Base-by-base conservation (phyloP, 73 alveolate genomes). In the Paramecium sonneborni region DNA sequence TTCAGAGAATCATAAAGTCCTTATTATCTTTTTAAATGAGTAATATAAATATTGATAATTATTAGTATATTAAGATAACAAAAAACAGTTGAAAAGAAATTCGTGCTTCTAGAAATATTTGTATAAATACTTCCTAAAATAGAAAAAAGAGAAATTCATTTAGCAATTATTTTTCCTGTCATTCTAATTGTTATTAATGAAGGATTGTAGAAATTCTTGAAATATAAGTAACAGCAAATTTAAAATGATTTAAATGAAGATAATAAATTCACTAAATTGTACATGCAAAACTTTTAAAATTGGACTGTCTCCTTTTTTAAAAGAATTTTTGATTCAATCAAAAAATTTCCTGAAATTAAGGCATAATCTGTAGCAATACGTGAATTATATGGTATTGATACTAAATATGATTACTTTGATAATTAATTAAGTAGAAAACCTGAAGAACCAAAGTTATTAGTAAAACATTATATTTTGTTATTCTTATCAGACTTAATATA, bases 381-480 rank as follows among this genome's bases (percentile, higher is more conserved):
- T 2, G 69, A 39, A 79, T 44, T 79, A 43, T 79, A 30, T 43
- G 41, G 46, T 0, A 34, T 79, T 7, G 90, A 79, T 43, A 14
- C 90, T 6, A 79, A 37, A 18, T 79, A 79, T 44, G 90, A 79
- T 79, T 79, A 79, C n/a, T 79, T 30, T 79, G 90, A 79, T 18
- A 24, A 79, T 79, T 34, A 79, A 46, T 44, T 79, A 26, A 23
- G 41, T 3, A 21, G 41, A 24, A 79, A 79, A 79, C 62, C 69
- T n/a, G 90, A 79, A 44, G 74, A 79, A 18, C 76, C 74, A 30
- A 79, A 79, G 15, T 24, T 79, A 79, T 2, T 79, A 0, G 74
- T 79, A 10, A 79, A 79, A 46, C 90, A 79, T 41, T 79, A 79
- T 44, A 12, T 10, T n/a, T 34, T 79, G 7, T 34, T 79, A 79